Base-by-base conservation (phyloP, 495 filamentous ascomycete species). In the Staphylotrichum longicolle region DNA sequence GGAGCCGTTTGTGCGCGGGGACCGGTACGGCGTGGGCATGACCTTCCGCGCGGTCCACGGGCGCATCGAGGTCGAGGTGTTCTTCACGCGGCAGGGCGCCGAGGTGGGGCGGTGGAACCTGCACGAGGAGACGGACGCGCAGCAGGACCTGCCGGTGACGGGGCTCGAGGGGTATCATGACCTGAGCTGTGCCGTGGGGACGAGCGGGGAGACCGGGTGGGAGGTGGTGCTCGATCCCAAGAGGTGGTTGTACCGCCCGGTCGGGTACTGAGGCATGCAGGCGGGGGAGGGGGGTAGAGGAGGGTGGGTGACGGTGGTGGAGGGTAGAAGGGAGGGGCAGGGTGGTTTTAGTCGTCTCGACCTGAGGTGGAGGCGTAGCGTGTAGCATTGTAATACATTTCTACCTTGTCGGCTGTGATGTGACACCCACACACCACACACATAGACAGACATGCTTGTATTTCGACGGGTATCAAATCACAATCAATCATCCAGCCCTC, bases 101-200 rank as follows among this genome's bases (percentile, higher is more conserved):
- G 76, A 74, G 65, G 75, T 67, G 6, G 90, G 85, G 0, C 80
- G 85, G 6, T 98, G 93, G 93, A 78, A 92, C 70, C 70, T 96
- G 57, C 86, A 94, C 70, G 93, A 97, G 75, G 88, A 95, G 74
- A 73, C 81, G 53, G 93, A 98, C 75, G 77, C 75, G 10, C 77
- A 84, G 58, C 62, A 77, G 68, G 82, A 89, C 57, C 78, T 87
- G 58, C 82, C 84, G 3, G 78, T 90, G 0, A 78, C 81, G 46
- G 93, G 93, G 1, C 74, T 98, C 44, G 89, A 92, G 71, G 93
- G 93, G 0, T 81, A 85, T 48, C 82, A 85, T 68, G 93, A 98
- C 70, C 62, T 98, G 44, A 90, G 89, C 74, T 88, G 85, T 45
- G 89, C 90, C 1, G 75, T 98, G 34, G 93, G 93, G 5, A 78